Base-by-base conservation (phyloP, 2,329 filamentous ascomycete genomes). In the Xylariaceae sp. region DNA sequence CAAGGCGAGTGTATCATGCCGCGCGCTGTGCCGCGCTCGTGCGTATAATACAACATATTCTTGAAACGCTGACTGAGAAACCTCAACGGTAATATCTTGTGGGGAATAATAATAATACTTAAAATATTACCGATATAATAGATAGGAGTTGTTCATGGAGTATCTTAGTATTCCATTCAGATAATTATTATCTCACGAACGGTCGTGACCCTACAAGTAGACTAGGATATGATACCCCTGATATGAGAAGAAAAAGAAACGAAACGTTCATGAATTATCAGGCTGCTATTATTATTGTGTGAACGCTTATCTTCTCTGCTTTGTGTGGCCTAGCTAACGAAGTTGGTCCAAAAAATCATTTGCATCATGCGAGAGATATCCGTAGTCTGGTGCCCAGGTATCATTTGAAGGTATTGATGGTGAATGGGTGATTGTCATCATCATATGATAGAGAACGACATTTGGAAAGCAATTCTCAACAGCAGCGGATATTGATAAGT, bases 321-420 rank as follows among this genome's bases (percentile, higher is more conserved):
- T 6, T 55, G 23, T 56, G 48, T 64, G 47, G 47, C 47, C 52
- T 63, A 63, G 58, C 55, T 64, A 64, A 64, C 54, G 35, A 64
- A 61, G 61, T 47, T 62, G 60, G 61, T 59, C 58, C 57, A 63
- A 56, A 61, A 64, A 61, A 59, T 63, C 52, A 60, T 57, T 52
- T 51, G 55, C 53, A 61, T 62, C n/a, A 62, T 64, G 57, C 60
- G 60, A 57, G 52, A 64, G 52, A 61, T 59, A 64, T 59, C 50
- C 37, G 53, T 56, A 61, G 53, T 59, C 47, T 10, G 44, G 49
- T 13, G 39, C 35, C 35, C 34, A 23, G 18, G 48, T 51, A 30
- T 23, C 57, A 44, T 55, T 17, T 39, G 15, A 48, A 55, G 35
- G 18, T 7, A 34, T 9, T 57, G 53, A 53, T 51, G 5, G 58